Evolutionary conservation across 2,329 filamentous ascomycete genomes (phyloP), one percentile per base, ranked within the genome.

Genomic region (Eutypella sp.): DNA sequence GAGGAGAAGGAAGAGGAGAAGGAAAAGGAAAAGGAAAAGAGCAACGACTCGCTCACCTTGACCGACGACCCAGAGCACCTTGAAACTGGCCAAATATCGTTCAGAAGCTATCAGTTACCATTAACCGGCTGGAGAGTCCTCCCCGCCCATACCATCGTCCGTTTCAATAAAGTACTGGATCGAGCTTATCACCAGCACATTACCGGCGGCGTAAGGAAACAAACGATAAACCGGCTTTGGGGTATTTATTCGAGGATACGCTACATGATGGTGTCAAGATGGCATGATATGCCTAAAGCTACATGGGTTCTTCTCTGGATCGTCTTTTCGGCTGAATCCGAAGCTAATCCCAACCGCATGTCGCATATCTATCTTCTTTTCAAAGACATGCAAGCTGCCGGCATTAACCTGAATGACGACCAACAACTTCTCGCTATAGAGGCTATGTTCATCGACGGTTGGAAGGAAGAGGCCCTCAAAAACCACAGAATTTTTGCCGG

Each of bases 381-480:
- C 5, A 75, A 81, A 55, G 86, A 90, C 58, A 84, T 89, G 72
- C 71, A 73, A 45, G 72, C 75, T 5, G 75, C 78, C 16, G 80
- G 78, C 7, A 70, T 79, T 41, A 53, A 69, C 1, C 66, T 90
- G 43, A 72, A 66, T 11, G 71, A 74, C 4, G 62, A 70, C 2
- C 84, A 87, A 56, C 79, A 81, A 52, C 67, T 90, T 16, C 67
- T 84, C 23, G 82, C 82, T 25, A 81, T 90, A 25, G 82, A 89
- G 58, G 80, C 84, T 46, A 70, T 86, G 34, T 84, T 86, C 52
- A 69, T 82, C 5, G 74, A 77, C 34, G 84, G 82, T 2, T 79
- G 78, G 61, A 71, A 76, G 46, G 67, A 70, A 5, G 74, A 78
- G 52, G 85, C 84, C 0, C 64, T 85, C 20, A 75, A 81, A 11